Evolutionary conservation across 768 basidiomycete species (phyloP), one percentile per base, ranked within the genome.

Genomic region (Artomyces pyxidatus): DNA sequence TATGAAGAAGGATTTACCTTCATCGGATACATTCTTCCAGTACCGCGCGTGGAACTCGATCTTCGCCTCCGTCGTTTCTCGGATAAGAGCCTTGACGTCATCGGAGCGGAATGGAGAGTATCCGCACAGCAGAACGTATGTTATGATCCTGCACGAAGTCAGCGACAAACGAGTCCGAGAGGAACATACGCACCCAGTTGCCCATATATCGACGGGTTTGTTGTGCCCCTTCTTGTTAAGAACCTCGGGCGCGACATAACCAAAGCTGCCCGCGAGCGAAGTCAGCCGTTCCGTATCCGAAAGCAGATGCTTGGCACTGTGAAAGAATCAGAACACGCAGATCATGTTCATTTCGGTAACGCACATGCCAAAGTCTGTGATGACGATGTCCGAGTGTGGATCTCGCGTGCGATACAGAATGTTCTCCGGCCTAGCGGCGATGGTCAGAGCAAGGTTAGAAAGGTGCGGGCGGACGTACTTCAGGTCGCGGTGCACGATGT

Each of bases 291-390:
- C 85, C 16, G 80, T 82, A 0, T 83, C 65, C 0, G 80, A 72
- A 52, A 86, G 78, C 2, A 92, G 68, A 54, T 92, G 89, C 60
- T 92, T 92, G 10, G 90, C 88, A 47, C 89, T 91, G 60, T 9
- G 29, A 29, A 29, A 47, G n/a, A n/a, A 40, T 42, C 25, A 37
- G 22, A 27, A 44, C 11, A 21, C 46, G 17, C 1, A 22, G 16
- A 42, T 27, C 43, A 32, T 25, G 11, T 32, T 42, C 48, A 21
- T 35, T 28, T 17, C n/a, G 45, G 17, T 21, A 37, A 16, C 25
- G 67, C 83, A 91, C 89, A 99, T 97, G 56, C 96, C 96, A 61
- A 99, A 99, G 66, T 98, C 96, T 6, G 82, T 93, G 37, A 98
- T 92, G 49, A 99, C 94, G 43, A 98, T 76, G 54, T 86, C 86